Percentiles rank a stretch among this genome's conserved stretches.
Conservation (phyloP, 2,329 filamentous ascomycete genomes). For the Penicillium expansum region DNA sequence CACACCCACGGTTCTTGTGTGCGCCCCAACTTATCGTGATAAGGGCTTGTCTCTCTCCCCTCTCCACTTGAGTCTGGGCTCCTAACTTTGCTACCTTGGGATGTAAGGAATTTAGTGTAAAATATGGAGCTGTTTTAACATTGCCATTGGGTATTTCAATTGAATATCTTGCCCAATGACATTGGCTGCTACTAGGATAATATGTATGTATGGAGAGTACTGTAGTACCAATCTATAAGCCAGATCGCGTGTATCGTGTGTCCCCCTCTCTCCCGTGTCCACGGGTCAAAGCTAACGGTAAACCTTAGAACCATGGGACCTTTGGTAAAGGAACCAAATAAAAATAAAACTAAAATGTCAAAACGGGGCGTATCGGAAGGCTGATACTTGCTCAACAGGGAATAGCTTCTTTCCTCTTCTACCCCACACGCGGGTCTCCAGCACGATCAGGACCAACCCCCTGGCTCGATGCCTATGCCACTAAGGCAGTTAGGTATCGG, state of each 20-base stretch:
- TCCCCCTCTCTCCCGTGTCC: not conserved
- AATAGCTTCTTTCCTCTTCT: not conserved
- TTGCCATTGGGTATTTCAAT: too few relatives aligned
- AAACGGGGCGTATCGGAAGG: slow-evolving; percentile 5
- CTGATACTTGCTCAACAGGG: not conserved
- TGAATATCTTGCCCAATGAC: not conserved
- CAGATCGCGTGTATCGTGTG: slow-evolving; percentile 1
- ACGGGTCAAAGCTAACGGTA: not conserved
- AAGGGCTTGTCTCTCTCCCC: not conserved
- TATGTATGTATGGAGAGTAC: not conserved
- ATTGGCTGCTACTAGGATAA: not conserved
- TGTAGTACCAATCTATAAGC: not conserved
- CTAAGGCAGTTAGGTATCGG: slow-evolving; percentile 13
- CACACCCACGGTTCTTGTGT: not conserved
- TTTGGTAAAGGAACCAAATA: not conserved
- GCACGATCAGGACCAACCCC: slow-evolving; percentile 19
- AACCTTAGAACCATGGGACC: not conserved
- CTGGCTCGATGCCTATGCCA: slow-evolving; percentile 4
- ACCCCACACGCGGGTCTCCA: slow-evolving; percentile 9
- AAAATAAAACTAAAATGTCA: not conserved
- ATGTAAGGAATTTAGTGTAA: not conserved
- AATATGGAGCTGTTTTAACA: not conserved
- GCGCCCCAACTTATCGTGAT: not conserved
- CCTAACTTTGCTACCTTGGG: not conserved
- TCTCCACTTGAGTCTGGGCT: slow-evolving; percentile 4